Conservation (phyloP, 306 rosid genomes). For the Abrus pulchellus region DNA sequence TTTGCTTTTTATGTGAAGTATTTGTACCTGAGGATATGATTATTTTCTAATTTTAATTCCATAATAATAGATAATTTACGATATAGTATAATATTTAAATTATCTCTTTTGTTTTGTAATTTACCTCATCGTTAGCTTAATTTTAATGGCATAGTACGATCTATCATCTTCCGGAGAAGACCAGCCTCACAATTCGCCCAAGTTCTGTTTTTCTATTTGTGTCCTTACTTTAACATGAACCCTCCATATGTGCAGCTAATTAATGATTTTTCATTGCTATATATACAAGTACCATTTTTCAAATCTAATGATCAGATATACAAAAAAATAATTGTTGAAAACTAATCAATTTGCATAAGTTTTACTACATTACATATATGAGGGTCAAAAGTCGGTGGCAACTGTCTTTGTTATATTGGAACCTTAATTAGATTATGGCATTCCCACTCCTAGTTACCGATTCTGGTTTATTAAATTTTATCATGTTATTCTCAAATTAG, state of each 20-base stretch:
- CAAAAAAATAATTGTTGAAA: neutral
- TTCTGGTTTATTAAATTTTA: neutral
- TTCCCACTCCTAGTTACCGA: neutral
- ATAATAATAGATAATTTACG: neutral
- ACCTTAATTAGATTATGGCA: neutral
- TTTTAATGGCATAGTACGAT: neutral
- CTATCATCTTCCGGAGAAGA: neutral
- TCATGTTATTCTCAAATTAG: no score
- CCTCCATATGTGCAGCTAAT: constrained; percentile 14
- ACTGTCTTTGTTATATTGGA: neutral
- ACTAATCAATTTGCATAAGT: neutral
- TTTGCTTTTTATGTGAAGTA: constrained; percentile 20
- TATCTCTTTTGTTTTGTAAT: no score
- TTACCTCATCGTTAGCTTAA: neutral
- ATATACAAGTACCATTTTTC: neutral
- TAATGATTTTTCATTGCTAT: constrained; percentile 15
- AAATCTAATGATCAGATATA: neutral
- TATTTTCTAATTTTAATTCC: neutral
- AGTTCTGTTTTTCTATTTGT: constrained; percentile 3
- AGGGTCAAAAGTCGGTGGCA: neutral
- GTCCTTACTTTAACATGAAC: neutral
- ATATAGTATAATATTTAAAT: neutral
- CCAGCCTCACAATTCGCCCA: constrained; percentile 29
- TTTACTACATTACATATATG: neutral
- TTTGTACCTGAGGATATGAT: neutral